A percentile compares a stretch with the other conserved stretches of the same genome.
These are phyloP conservation scores for Cryptococcus sp. DNA, from an alignment of 1,284 basidiomycete genomes.

Conservation along the genomic window DNA sequence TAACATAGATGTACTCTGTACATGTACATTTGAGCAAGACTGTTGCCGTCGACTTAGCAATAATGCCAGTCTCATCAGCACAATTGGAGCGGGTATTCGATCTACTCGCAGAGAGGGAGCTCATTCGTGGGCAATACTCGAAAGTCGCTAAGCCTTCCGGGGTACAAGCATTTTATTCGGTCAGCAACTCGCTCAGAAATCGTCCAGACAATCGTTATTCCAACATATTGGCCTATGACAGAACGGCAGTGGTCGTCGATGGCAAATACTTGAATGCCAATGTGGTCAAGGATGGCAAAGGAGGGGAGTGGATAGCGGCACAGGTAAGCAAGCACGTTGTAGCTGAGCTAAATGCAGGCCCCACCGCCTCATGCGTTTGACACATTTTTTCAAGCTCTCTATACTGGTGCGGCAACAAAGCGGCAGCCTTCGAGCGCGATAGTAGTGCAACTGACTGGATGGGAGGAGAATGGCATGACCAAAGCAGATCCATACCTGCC, in stretches of 20 bases:
- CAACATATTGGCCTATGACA: conserved; percentile 48
- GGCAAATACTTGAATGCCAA: conserved; percentile 47
- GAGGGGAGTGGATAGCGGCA: conserved; percentile 45
- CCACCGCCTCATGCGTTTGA: conserved; percentile 38
- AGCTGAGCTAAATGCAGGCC: conserved; percentile 26
- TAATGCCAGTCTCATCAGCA: not conserved
- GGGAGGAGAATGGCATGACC: conserved; percentile 35
- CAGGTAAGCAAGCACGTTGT: conserved; percentile 34
- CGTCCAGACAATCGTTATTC: conserved; percentile 39
- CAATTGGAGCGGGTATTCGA: conserved; percentile 7
- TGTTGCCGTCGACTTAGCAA: not conserved
- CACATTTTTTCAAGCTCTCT: conserved; percentile 41
- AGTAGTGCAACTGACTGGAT: conserved; percentile 48
- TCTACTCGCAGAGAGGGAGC: conserved; percentile 17
- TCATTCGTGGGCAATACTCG: conserved; percentile 1
- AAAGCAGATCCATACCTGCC: conserved; percentile 49
- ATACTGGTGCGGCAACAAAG: conserved; percentile 26
- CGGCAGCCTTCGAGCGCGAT: conserved; percentile 30
- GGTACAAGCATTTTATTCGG: conserved; percentile 31
- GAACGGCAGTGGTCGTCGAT: conserved; percentile 33
- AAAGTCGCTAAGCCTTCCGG: not conserved
- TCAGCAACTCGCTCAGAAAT: conserved; percentile 26
- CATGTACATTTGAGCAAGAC: no score
- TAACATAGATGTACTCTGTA: no score
- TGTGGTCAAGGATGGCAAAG: conserved; percentile 34